Evolutionary conservation across 176 grass and related monocot genomes (phyloP).

Genomic region (Hsuehochloa calcarea): DNA sequence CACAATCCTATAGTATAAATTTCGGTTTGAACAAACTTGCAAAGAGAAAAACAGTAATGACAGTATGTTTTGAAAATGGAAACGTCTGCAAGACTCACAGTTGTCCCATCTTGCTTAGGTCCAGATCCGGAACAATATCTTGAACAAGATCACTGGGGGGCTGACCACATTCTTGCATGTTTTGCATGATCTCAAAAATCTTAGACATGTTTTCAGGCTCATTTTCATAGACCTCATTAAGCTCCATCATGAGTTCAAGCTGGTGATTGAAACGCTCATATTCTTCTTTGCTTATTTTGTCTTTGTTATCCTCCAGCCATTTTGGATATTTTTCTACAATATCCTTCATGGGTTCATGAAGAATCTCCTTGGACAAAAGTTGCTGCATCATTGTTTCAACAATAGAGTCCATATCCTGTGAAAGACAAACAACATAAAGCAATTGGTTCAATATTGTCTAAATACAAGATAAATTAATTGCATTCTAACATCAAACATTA

Average conservation of each 20-base stretch:
- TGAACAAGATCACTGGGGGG: constrained; percentile 92
- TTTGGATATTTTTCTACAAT: constrained; percentile 92
- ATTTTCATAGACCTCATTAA: constrained; percentile 87
- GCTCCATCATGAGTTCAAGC: constrained; percentile 71
- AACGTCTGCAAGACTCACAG: constrained; percentile 55
- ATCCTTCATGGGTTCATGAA: constrained; percentile 96
- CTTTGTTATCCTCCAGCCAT: constrained; percentile 86
- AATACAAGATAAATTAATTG: not conserved
- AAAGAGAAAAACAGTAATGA: not conserved
- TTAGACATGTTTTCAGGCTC: constrained; percentile 79
- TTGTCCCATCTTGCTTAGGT: constrained; percentile 79
- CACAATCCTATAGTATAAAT: not conserved
- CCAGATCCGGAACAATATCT: constrained; percentile 81
- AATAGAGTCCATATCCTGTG: constrained; percentile 89
- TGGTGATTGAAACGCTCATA: constrained; percentile 62
- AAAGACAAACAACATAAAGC: constrained; percentile 18
- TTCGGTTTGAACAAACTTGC: not conserved
- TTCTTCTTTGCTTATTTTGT: constrained; percentile 72
- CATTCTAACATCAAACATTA: not conserved
- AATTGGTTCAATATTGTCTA: not conserved
- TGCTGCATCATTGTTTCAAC: constrained; percentile 99
- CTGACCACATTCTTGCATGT: constrained; percentile 96
- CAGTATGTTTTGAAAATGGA: not conserved
- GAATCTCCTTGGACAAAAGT: constrained; percentile 94
- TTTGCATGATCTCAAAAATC: constrained; percentile 94